These are phyloP conservation scores for Pistacia vera DNA, from an alignment of 345 rosid genomes.

Conservation along the genomic window DNA sequence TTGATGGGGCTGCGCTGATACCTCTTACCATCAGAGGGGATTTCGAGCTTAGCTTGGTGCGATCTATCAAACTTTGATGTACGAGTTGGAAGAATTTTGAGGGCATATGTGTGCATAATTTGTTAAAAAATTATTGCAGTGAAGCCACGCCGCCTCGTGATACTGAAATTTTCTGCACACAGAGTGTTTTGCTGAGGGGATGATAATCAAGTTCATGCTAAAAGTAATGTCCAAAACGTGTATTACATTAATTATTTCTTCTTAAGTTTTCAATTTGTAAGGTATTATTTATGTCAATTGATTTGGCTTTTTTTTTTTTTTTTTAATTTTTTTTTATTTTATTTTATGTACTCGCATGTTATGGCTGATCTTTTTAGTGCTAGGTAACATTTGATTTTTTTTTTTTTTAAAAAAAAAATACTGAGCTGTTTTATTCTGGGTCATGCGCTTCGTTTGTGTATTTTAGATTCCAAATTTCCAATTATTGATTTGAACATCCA, in stretches of 20 bases:
- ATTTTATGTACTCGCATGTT: background rate
- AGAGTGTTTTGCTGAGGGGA: constrained; percentile 16
- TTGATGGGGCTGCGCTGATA: constrained; percentile 16
- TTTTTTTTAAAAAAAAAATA: background rate
- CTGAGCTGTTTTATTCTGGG: constrained; percentile 16
- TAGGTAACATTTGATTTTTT: constrained; percentile 2
- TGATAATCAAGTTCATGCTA: constrained; percentile 22
- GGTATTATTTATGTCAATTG: constrained; percentile 10
- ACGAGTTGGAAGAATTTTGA: constrained; percentile 11
- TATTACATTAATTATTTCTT: constrained; percentile 3
- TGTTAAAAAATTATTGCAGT: constrained; percentile 1
- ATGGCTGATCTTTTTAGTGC: constrained; percentile 15
- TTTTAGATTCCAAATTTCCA: too few species aligned
- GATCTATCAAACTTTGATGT: constrained; percentile 6
- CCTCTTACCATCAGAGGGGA: constrained; percentile 15
- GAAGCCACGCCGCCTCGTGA: constrained; percentile 9
- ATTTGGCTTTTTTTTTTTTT: constrained; percentile 15
- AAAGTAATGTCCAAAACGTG: constrained; percentile 17
- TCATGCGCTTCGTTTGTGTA: too few species aligned
- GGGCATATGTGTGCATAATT: constrained; percentile 22
- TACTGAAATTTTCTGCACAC: constrained; percentile 7
- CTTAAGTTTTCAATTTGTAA: constrained; percentile 10
- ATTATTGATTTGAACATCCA: too few species aligned
- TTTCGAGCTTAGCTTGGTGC: constrained; percentile 20
- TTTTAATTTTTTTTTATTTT: background rate